Evolutionary conservation across 2,329 filamentous ascomycete species (phyloP), one percentile per base, ranked within the genome.

Genomic region (Fusarium secorum): DNA sequence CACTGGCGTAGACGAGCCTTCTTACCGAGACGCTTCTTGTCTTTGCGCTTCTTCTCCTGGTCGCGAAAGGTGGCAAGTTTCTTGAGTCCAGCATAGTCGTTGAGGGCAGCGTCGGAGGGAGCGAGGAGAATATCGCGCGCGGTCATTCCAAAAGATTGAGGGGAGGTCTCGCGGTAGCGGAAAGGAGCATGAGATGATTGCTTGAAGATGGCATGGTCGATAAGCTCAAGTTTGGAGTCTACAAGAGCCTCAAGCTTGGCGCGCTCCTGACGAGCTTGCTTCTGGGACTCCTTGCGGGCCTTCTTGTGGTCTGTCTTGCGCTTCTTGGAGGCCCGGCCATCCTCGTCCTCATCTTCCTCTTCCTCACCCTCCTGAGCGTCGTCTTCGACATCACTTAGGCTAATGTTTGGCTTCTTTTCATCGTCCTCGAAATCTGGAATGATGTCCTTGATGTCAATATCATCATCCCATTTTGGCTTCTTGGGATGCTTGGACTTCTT

Each of bases 361-460:
- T 48, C 53, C 6, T 80, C 80, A 20, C 42, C 42, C 0, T 80
- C 79, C 3, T 77, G 79, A 7, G 64, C 78, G 11, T 81, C 81
- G 14, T 80, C 82, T 15, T 80, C 82, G 3, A 78, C 81, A 18
- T 83, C 83, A 9, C 88, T 88, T 4, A 91, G 82, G 3, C 83
- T 82, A 64, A 92, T 81, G 3, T 83, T 82, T 24, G 88, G 87
- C 53, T 85, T 82, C 26, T 49, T 78, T 63, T 86, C 83, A 11
- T 88, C 88, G 30, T 93, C 92, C 24, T 93, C 89, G 77, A 97
- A 97, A 67, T 97, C 93, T 3, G 94, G 94, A 32, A 97, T 84
- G 54, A 98, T 86, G 79, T 97, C 95, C 67, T 92, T 94, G 83
- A 99, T 98, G 78, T 98, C 95, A 75, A 99, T 98, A 78, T 99